phyloP scores from a whole-genome alignment of 1,284 basidiomycete genomes.

The Papiliotrema nemorosa region DNA sequence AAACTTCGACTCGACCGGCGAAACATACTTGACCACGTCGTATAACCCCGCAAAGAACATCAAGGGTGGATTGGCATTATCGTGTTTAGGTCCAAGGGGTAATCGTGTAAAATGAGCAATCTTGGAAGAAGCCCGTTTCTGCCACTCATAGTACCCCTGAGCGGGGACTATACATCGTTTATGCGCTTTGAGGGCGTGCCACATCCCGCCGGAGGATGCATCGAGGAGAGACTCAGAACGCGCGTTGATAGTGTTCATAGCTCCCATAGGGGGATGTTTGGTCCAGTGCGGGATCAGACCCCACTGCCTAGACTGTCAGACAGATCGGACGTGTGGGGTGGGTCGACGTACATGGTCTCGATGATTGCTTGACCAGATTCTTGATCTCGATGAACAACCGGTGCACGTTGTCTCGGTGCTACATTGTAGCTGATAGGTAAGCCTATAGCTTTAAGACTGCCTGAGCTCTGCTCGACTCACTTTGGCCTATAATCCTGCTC shows the following conservation, averaged over 20 bases:
- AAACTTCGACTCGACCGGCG: conserved; percentile 23
- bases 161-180: conserved; percentile 75
- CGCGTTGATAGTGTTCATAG: conserved; percentile 83
- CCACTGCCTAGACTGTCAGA: conserved; percentile 66
- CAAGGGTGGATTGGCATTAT: conserved; percentile 54
- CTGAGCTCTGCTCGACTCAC: conserved; percentile 18
- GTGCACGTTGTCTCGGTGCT: conserved; percentile 38
- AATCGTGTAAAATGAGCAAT: conserved; percentile 76
- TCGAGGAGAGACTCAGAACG: conserved; percentile 72
- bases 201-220: conserved; percentile 60
- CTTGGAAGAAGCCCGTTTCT: conserved; percentile 71
- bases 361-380: conserved; percentile 49
- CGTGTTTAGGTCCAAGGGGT: conserved; percentile 14
- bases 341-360: conserved; percentile 39
- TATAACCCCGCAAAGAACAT: conserved; percentile 88
- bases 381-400: conserved; percentile 35
- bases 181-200: conserved; percentile 71
- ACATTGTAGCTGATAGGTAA: conserved; percentile 40
- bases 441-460: neutral
- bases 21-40: conserved; percentile 61
- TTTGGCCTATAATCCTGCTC: conserved; percentile 34
- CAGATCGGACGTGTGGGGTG: neutral
- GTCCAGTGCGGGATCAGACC: conserved; percentile 82
- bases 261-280: conserved; percentile 63
- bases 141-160: conserved; percentile 91